A percentile compares a stretch with the other conserved stretches of the same genome.
These are phyloP conservation scores for Epichloe sp. DNA, from an alignment of 2,329 filamentous ascomycete species.

Conservation along the genomic window DNA sequence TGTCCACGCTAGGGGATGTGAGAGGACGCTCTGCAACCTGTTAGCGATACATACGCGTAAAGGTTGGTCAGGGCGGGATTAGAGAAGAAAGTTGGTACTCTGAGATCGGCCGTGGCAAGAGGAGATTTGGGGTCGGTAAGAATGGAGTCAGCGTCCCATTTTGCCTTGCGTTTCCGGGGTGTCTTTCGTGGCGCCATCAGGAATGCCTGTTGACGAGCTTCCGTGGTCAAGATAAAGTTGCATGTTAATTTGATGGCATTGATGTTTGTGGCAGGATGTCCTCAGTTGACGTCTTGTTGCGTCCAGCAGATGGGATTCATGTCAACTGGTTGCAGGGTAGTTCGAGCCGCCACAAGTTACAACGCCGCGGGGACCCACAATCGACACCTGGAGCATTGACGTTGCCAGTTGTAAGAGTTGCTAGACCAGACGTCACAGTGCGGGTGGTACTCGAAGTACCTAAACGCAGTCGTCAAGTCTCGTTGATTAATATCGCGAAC, in stretches of 20 bases:
- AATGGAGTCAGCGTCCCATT: conserved; percentile 24
- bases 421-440: too few relatives aligned
- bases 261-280: background rate
- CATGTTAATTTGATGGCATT: background rate
- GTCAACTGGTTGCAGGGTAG: background rate
- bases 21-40: conserved; percentile 20
- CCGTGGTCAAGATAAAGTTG: too few relatives aligned
- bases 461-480: too few relatives aligned
- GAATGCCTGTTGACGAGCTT: too few relatives aligned
- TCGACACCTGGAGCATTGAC: too few relatives aligned
- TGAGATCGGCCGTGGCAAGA: conserved; percentile 23
- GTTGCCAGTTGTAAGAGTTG: too few relatives aligned
- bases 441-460: too few relatives aligned
- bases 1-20: conserved; percentile 26
- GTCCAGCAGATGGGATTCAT: too few relatives aligned
- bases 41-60: background rate
- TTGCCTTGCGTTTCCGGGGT: conserved; percentile 13
- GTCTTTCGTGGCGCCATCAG: conserved; percentile 1
- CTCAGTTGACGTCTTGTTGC: too few relatives aligned
- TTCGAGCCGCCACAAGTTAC: background rate
- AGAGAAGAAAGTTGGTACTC: conserved; percentile 12
- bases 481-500: too few relatives aligned
- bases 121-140: conserved; percentile 25
- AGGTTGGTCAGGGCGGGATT: background rate
- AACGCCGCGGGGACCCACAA: conserved; percentile 31